These are phyloP conservation scores for Ricinus communis DNA, from an alignment of 345 rosid genomes.

Conservation along the genomic window DNA sequence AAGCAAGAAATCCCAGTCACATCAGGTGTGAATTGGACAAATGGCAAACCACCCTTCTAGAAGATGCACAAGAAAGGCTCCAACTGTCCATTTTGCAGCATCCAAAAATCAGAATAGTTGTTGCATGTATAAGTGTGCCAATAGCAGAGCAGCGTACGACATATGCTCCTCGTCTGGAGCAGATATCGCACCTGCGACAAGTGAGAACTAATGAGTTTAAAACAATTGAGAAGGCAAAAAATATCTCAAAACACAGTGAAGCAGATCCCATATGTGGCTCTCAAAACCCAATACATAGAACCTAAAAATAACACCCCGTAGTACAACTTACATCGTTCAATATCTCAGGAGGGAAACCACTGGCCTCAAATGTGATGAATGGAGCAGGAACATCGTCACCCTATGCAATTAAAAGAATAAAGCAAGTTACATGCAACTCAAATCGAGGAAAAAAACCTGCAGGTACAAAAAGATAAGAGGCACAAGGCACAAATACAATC, in stretches of 20 bases:
- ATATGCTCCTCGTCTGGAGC: slow-evolving; percentile 93
- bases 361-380: slow-evolving; percentile 84
- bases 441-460: slow-evolving; percentile 5
- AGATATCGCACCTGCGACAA: slow-evolving; percentile 97
- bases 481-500: slow-evolving; percentile 2
- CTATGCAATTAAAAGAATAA: slow-evolving; percentile 41
- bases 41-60: slow-evolving; percentile 70
- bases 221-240: slow-evolving; percentile 24
- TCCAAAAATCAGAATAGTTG: slow-evolving; percentile 72
- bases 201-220: slow-evolving; percentile 60
- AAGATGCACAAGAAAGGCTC: slow-evolving; percentile 78
- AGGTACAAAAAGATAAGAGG: not conserved
- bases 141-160: slow-evolving; percentile 90
- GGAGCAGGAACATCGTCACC: slow-evolving; percentile 94
- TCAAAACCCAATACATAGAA: slow-evolving; percentile 27
- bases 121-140: slow-evolving; percentile 65
- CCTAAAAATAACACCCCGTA: slow-evolving; percentile 16
- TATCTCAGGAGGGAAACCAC: slow-evolving; percentile 91
- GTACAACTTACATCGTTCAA: slow-evolving; percentile 72
- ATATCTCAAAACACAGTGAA: slow-evolving; percentile 28
- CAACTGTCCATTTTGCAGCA: slow-evolving; percentile 82
- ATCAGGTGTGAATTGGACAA: slow-evolving; percentile 75
- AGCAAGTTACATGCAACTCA: slow-evolving; percentile 12
- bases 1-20: slow-evolving; percentile 66
- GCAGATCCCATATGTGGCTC: slow-evolving; percentile 22